Conservation (phyloP, 257 asterid species). For the Asclepias syriaca region DNA sequence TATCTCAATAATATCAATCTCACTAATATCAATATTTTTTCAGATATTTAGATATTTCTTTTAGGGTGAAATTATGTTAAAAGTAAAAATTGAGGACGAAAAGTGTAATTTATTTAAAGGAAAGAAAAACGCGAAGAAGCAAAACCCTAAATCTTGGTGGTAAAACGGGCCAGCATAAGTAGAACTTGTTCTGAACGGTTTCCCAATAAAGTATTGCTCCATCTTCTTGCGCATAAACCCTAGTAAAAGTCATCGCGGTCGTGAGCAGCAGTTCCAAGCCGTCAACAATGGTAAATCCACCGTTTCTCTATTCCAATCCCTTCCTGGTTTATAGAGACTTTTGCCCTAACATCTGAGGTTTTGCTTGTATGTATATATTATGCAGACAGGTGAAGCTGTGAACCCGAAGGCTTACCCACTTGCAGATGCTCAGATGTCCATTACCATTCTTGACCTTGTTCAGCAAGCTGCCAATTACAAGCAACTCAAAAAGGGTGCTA, state of each 20-base stretch:
- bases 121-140: too few species aligned
- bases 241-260: background rate
- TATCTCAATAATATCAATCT: too few species aligned
- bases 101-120: too few species aligned
- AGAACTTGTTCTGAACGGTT: background rate
- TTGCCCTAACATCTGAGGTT: background rate
- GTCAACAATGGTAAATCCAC: background rate
- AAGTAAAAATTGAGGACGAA: too few species aligned
- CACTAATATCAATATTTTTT: too few species aligned
- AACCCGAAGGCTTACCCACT: constrained; percentile 22
- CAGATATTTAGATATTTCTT: too few species aligned
- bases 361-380: background rate
- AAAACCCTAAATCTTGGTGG: background rate
- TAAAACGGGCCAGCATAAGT: background rate
- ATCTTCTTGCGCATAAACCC: background rate
- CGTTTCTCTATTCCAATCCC: background rate
- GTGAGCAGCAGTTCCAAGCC: background rate
- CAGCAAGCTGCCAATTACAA: constrained; percentile 89
- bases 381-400: constrained; percentile 15
- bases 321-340: background rate
- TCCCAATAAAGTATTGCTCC: background rate
- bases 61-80: too few species aligned
- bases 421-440: constrained; percentile 80
- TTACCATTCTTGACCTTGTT: constrained; percentile 75
- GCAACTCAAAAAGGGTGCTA: constrained; percentile 95